These are phyloP conservation scores for Tricholoma furcatifolium DNA, from an alignment of 768 basidiomycete genomes.

Conservation along the genomic window DNA sequence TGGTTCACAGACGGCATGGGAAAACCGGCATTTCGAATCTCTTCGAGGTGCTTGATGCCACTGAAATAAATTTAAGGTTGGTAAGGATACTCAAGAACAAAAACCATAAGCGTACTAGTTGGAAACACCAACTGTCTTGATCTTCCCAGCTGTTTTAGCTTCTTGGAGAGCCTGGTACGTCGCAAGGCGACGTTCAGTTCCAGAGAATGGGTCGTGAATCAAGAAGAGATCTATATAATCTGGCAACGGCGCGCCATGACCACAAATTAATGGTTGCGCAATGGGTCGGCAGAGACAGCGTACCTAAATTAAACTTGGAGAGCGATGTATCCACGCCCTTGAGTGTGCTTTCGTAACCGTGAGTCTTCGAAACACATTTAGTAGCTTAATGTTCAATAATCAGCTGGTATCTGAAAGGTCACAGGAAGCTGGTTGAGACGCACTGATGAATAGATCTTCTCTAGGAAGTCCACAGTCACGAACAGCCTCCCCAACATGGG, in stretches of 20 bases:
- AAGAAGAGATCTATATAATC: constrained; percentile 66
- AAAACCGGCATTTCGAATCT: constrained; percentile 62
- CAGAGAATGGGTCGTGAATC: constrained; percentile 72
- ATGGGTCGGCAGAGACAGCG: no score
- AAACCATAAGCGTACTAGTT: constrained; percentile 60
- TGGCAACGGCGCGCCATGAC: constrained; percentile 9
- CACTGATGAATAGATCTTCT: constrained; percentile 72
- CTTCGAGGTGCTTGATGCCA: constrained; percentile 69
- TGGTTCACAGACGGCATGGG: constrained; percentile 77
- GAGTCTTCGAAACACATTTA: constrained; percentile 55
- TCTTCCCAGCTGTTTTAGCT: constrained; percentile 60
- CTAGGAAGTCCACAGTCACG: constrained; percentile 54
- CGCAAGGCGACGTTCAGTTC: constrained; percentile 60
- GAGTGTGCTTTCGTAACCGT: constrained; percentile 63
- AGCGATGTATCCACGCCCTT: constrained; percentile 63
- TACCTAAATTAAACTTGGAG: constrained; percentile 56
- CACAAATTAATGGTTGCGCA: no score
- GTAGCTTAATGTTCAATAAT: constrained; percentile 44
- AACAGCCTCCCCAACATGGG: constrained; percentile 57
- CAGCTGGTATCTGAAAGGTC: background rate
- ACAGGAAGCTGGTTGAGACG: background rate
- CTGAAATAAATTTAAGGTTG: constrained; percentile 32
- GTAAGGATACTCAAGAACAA: background rate
- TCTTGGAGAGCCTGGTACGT: constrained; percentile 72
- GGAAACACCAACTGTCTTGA: constrained; percentile 76